Conservation (phyloP, 305 asterid genomes). For the Rubia tinctorum region DNA sequence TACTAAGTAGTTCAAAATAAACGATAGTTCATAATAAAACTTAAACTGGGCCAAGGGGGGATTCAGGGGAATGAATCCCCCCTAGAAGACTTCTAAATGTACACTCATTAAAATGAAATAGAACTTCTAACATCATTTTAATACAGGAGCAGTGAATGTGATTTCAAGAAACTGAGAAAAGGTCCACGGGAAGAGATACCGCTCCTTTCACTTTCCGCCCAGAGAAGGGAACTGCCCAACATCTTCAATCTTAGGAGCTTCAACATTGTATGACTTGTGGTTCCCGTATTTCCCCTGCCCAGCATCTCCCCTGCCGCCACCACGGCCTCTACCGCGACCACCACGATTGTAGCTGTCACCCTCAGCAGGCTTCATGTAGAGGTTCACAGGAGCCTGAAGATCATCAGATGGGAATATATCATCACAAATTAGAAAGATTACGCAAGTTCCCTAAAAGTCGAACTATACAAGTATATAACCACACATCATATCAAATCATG, state of each 20-base stretch:
- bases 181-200: slow-evolving; percentile 7
- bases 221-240: slow-evolving; percentile 57
- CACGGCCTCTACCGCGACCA: slow-evolving; percentile 53
- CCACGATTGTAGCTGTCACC: slow-evolving; percentile 44
- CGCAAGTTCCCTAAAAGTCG: no score
- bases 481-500: not conserved
- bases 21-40: slow-evolving; percentile 29
- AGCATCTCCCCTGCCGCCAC: slow-evolving; percentile 46
- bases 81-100: slow-evolving; percentile 46
- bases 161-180: slow-evolving; percentile 1
- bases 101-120: slow-evolving; percentile 37
- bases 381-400: slow-evolving; percentile 49
- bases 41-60: slow-evolving; percentile 24
- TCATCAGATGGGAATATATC: not conserved
- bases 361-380: slow-evolving; percentile 69
- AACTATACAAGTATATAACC: not conserved
- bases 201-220: slow-evolving; percentile 38
- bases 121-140: slow-evolving; percentile 23
- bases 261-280: slow-evolving; percentile 21
- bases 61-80: slow-evolving; percentile 13
- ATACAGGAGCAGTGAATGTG: slow-evolving; percentile 13
- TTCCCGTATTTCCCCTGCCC: slow-evolving; percentile 17
- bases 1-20: not conserved
- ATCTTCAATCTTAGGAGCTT: slow-evolving; percentile 50
- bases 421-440: not conserved